Evolutionary conservation across 768 basidiomycete species (phyloP).

Genomic region (Gloeopeniophorella convolvens): DNA sequence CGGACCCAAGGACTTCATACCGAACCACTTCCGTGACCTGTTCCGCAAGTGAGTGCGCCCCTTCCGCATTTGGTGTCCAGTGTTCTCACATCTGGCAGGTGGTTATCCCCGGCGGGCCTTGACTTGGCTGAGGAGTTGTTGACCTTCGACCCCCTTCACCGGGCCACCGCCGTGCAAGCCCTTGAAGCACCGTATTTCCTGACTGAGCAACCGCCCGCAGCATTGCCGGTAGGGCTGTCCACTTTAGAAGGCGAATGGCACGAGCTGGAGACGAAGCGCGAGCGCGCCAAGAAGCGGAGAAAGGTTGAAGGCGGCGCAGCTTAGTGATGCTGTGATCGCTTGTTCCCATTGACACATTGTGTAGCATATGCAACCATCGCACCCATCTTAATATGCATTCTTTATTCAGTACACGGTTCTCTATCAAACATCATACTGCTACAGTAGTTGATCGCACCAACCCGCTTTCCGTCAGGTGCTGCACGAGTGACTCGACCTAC

Average conservation of each 20-base stretch:
- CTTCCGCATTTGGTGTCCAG: background rate
- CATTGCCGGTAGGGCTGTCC: conserved; percentile 73
- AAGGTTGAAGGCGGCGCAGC: conserved; percentile 41
- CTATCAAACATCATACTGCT: conserved; percentile 15
- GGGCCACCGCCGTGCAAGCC: conserved; percentile 75
- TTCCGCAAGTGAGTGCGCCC: conserved; percentile 66
- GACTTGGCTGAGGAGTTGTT: conserved; percentile 83
- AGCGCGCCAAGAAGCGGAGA: conserved; percentile 75
- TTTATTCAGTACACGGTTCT: conserved; percentile 9
- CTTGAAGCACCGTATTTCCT: conserved; percentile 81
- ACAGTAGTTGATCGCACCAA: conserved; percentile 40
- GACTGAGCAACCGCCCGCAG: conserved; percentile 66
- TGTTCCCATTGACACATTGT: conserved; percentile 23
- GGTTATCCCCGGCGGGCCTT: conserved; percentile 79
- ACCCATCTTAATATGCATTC: conserved; percentile 15
- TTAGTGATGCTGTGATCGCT: conserved; percentile 15
- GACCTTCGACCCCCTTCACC: conserved; percentile 69
- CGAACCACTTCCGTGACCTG: conserved; percentile 73
- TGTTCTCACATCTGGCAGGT: conserved; percentile 38
- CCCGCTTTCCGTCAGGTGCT: conserved; percentile 67
- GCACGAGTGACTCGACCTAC: conserved; percentile 84
- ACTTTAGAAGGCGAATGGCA: conserved; percentile 94
- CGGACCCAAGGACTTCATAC: conserved; percentile 71
- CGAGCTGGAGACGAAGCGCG: conserved; percentile 91
- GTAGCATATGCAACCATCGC: conserved; percentile 25